Base-by-base conservation (phyloP, 352 stramenopile genomes). In the Phytophthora hibernalis region DNA sequence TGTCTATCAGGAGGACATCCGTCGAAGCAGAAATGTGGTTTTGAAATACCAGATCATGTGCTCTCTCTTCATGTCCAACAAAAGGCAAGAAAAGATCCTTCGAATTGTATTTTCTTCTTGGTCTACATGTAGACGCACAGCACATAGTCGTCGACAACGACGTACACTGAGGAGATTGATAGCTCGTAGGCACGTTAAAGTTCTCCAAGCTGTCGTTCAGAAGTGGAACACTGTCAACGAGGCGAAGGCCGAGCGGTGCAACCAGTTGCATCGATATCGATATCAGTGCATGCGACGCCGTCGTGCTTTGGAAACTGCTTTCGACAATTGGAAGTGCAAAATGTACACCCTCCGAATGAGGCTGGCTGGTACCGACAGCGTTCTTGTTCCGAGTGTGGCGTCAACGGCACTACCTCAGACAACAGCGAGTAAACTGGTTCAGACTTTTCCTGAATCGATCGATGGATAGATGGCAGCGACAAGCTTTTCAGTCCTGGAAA, bases 21-120 rank as follows among this genome's bases (percentile, higher is more conserved):
- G 35, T 13, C 71, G 71, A 6, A 61, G 66, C 16, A 65, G 44
- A 12, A 76, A 70, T n/a, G 22, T 62, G 12, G 20, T 30, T 0
- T 50, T 70, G 51, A 70, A 65, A 44, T 83, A 77, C 47, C 71
- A 78, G 54, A 37, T 80, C 24, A 68, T 63, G n/a, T 80, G 72
- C 11, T 65, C 71, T 30, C 52, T 83, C 12, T 16, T 52, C 18
- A 61, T 80, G 56, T 59, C 64, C 21, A 68, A 80, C 28, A 57
- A 50, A 21, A 75, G 58, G 16, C 59, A 54, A 5, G 61, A 65
- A 24, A 52, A 31, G 2, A 12, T 54, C 2, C 42, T 65, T 20
- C 68, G 75, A 12, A 16, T 1, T 8, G 21, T 70, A 9, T 61
- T 80, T 28, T 49, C 16, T 7, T 52, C 48, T 7, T 83, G 75